A percentile compares a stretch with the other conserved stretches of the same genome.
Conservation (phyloP, 306 rosid species). For the Cucurbita pepo region DNA sequence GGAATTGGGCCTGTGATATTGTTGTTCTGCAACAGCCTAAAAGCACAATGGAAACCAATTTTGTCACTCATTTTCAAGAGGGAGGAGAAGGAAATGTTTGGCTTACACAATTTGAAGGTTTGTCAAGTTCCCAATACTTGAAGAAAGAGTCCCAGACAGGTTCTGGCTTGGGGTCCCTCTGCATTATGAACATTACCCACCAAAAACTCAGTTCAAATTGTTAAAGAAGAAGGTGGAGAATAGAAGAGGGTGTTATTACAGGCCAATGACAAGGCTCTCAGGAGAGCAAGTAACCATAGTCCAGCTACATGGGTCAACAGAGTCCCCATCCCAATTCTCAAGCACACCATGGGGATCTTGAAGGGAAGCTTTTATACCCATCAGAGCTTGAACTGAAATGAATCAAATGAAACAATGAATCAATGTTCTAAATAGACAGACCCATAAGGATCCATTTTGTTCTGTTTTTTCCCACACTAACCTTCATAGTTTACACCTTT, state of each 20-base stretch:
- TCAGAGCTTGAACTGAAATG: constrained; percentile 78
- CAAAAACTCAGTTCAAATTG: background rate
- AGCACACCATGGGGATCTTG: constrained; percentile 89
- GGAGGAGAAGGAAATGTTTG: background rate
- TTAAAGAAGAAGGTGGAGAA: background rate
- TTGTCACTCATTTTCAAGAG: background rate
- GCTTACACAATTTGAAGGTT: constrained; percentile 95
- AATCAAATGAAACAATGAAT: background rate
- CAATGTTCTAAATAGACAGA: background rate
- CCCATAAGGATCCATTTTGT: background rate
- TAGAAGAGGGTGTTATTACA: constrained; percentile 43
- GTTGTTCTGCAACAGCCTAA: constrained; percentile 88
- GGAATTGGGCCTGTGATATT: constrained; percentile 76
- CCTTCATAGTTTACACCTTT: constrained; percentile 99
- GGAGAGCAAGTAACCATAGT: constrained; percentile 95
- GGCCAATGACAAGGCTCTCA: constrained; percentile 66
- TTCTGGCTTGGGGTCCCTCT: constrained; percentile 97
- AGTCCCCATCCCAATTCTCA: constrained; percentile 81
- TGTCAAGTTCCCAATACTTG: constrained; percentile 88
- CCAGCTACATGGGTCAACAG: constrained; percentile 99
- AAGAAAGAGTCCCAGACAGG: constrained; percentile 75
- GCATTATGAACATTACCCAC: constrained; percentile 17
- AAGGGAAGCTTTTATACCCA: constrained; percentile 52
- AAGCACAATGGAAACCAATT: constrained; percentile 5
- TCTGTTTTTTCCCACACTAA: constrained; percentile 10